Evolutionary conservation across 495 filamentous ascomycete species (phyloP), one percentile per base, ranked within the genome.

Genomic region (Venustampulla echinocandica): DNA sequence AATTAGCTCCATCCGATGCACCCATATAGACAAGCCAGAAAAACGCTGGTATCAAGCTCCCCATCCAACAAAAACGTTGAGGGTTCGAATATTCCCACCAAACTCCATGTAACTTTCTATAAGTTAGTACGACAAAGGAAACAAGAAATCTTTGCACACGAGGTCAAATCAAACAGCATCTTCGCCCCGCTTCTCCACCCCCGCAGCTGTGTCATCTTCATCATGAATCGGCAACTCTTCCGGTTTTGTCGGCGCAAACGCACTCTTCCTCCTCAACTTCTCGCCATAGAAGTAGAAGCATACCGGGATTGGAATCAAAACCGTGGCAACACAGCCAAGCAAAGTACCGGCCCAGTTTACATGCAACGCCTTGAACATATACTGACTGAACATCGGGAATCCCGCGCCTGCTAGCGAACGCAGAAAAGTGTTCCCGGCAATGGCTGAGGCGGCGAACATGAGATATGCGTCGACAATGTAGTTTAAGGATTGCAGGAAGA

Each of bases 381-480:
- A 82, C 10, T 67, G 76, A 0, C 80, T 72, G 60, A 95, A 95
- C 2, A 95, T 71, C 10, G 89, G 89, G 64, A 94, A 94, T 0
- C 73, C 79, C 6, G 84, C 82, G 18, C 83, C 87, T 35, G 77
- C 77, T 0, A 86, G 64, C 4, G 83, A 89, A 2, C 89, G 84
- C 7, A 92, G 69, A 61, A 95, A 88, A 0, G 89, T 92, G 61
- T 95, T 94, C 18, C 81, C 87, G 6, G 89, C 88, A 37, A 94
- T 87, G 20, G 87, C 85, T 4, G 86, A 90, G 27, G 87, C 87
- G 10, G 87, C 87, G 45, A 90, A 84, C 70, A 90, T 88, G 47
- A 93, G 79, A 60, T 93, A 92, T 9, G 87, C 78, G 57, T 93
- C 87, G 44, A 93, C 82, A 23, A 94, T 71, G 61, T 94, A 94